These are phyloP conservation scores for Aphanocladium album DNA, from an alignment of 2,329 filamentous ascomycete genomes.

Conservation along the genomic window DNA sequence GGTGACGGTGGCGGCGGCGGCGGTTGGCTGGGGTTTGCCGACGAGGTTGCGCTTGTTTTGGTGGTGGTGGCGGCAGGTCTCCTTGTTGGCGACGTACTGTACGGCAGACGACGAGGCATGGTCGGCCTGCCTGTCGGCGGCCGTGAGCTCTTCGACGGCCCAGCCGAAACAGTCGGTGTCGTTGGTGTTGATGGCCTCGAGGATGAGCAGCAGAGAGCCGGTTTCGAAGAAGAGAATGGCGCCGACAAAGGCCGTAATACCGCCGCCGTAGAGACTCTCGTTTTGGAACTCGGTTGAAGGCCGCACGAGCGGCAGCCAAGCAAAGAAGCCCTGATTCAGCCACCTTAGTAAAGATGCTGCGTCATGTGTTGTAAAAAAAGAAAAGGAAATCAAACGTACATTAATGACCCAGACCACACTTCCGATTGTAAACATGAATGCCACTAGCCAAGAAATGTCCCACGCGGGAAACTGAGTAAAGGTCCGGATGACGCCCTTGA, in stretches of 20 bases:
- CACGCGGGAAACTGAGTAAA: constrained; percentile 5
- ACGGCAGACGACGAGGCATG: background rate
- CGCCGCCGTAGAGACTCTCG: background rate
- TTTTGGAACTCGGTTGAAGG: background rate
- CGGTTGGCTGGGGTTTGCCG: background rate
- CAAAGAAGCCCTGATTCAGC: background rate
- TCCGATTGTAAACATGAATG: constrained; percentile 3
- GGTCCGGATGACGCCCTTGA: background rate
- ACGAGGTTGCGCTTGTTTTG: constrained; percentile 6
- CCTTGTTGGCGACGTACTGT: background rate
- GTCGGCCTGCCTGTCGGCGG: background rate
- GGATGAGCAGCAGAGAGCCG: background rate
- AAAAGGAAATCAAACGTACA: background rate
- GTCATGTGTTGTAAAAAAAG: background rate
- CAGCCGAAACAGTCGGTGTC: constrained; percentile 9
- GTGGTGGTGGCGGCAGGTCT: background rate
- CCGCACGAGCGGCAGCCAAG: constrained; percentile 1
- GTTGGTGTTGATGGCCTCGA: constrained; percentile 11
- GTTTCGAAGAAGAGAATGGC: background rate
- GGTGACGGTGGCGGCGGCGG: background rate
- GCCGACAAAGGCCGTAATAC: constrained; percentile 9
- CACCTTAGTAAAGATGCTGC: background rate
- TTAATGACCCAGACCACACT: constrained; percentile 7
- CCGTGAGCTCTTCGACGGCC: constrained; percentile 7
- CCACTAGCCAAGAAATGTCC: constrained; percentile 11